A percentile compares a stretch with the other conserved stretches of the same genome.
Conservation (phyloP, 768 basidiomycete species). For the Serendipita vermifera region DNA sequence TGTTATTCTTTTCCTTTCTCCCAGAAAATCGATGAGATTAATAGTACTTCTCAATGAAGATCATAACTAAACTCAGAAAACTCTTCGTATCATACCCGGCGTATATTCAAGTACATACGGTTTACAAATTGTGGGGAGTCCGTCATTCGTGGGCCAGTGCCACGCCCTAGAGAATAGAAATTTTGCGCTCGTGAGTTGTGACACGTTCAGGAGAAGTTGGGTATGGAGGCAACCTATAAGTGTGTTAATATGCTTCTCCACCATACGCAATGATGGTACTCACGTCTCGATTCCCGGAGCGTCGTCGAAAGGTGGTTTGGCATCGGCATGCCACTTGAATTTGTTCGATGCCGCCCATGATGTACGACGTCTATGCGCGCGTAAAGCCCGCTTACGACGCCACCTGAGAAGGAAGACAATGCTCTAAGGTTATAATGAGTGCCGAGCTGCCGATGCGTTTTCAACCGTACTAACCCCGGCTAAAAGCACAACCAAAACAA, state of each 20-base stretch:
- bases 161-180: background rate
- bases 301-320: background rate
- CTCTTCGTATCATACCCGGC: background rate
- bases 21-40: background rate
- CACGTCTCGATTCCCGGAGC: background rate
- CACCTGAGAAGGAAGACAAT: background rate
- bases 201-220: background rate
- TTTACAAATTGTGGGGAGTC: background rate
- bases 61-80: background rate
- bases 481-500: too few species aligned
- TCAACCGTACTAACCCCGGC: too few species aligned
- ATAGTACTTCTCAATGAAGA: background rate
- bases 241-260: background rate
- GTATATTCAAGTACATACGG: background rate
- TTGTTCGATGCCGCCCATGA: slow-evolving; percentile 1
- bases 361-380: slow-evolving; percentile 1
- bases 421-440: too few species aligned
- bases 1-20: too few species aligned
- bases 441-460: too few species aligned
- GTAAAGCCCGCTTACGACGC: background rate
- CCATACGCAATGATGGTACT: background rate
- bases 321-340: background rate
- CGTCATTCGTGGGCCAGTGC: background rate
- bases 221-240: background rate
- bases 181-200: background rate